phyloP scores from a whole-genome alignment of 2,329 filamentous ascomycete species.

The Arachnopeziza araneosa region DNA sequence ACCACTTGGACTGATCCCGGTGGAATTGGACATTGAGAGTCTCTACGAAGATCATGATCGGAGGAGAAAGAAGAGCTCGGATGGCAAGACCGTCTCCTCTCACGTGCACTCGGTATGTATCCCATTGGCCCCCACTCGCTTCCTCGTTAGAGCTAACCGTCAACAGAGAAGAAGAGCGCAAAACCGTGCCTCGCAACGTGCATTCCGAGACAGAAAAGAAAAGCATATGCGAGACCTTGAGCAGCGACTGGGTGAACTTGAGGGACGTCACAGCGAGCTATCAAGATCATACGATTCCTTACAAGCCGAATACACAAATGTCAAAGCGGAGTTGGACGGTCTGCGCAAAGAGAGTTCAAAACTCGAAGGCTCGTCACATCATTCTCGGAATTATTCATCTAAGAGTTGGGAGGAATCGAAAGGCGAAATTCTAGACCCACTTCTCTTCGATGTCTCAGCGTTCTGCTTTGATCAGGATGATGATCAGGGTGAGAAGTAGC shows the following conservation, averaged over 20 bases:
- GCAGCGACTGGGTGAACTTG: conserved; percentile 46
- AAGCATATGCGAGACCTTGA: conserved; percentile 61
- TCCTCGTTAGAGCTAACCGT: conserved; percentile 3
- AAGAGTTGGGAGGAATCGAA: conserved; percentile 21
- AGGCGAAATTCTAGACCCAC: conserved; percentile 25
- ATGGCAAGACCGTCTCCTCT: conserved; percentile 27
- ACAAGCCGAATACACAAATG: conserved; percentile 33
- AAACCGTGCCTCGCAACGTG: conserved; percentile 55
- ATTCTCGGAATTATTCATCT: conserved; percentile 12
- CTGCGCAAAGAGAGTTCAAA: conserved; percentile 22
- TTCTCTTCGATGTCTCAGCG: conserved; percentile 29
- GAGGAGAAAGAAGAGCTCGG: conserved; percentile 26
- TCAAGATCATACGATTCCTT: conserved; percentile 48
- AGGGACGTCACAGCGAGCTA: conserved; percentile 50
- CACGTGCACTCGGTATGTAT: conserved; percentile 30
- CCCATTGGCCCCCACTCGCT: neutral
- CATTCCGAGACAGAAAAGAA: conserved; percentile 58
- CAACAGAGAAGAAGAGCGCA: conserved; percentile 52
- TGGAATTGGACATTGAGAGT: conserved; percentile 30
- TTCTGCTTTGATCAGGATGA: conserved; percentile 30
- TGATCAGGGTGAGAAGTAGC: conserved; percentile 6
- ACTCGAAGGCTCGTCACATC: conserved; percentile 1
- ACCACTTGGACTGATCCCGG: conserved; percentile 27
- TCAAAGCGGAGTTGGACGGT: conserved; percentile 27
- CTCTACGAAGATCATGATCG: conserved; percentile 32